Percentiles rank a stretch among this genome's conserved stretches.
Conservation (phyloP, 768 basidiomycete genomes). For the Leccinum uliginosum region DNA sequence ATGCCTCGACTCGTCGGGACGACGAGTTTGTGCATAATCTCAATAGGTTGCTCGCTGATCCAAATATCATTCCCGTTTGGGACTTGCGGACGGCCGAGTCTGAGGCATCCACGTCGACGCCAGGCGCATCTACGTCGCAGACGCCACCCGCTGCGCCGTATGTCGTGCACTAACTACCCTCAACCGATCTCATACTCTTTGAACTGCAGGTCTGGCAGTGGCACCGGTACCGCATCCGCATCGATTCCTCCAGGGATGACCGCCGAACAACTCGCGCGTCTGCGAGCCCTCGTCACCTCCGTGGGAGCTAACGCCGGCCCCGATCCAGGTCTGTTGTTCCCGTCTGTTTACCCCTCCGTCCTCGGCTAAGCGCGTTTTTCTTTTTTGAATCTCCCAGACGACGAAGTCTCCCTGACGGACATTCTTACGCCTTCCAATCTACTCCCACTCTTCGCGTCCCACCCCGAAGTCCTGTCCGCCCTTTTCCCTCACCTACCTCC, state of each 20-base stretch:
- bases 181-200: neutral
- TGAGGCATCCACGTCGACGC: slow-evolving; percentile 45
- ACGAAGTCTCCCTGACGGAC: slow-evolving; percentile 66
- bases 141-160: slow-evolving; percentile 31
- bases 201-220: slow-evolving; percentile 8
- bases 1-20: slow-evolving; percentile 62
- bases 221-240: neutral
- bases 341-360: neutral
- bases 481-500: slow-evolving; percentile 79
- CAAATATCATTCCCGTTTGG: slow-evolving; percentile 61
- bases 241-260: slow-evolving; percentile 29
- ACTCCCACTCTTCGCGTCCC: slow-evolving; percentile 61
- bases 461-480: slow-evolving; percentile 63
- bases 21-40: slow-evolving; percentile 70
- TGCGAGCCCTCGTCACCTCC: slow-evolving; percentile 50
- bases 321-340: slow-evolving; percentile 10
- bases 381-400: slow-evolving; percentile 13
- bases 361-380: slow-evolving; percentile 6
- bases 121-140: slow-evolving; percentile 28
- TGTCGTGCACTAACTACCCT: neutral
- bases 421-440: slow-evolving; percentile 73
- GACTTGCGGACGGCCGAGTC: slow-evolving; percentile 35
- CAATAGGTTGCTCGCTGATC: slow-evolving; percentile 65
- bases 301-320: slow-evolving; percentile 34
- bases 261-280: slow-evolving; percentile 63